Evolutionary conservation across 495 filamentous ascomycete species (phyloP), one percentile per base, ranked within the genome.

Genomic region (Hypoxylon fuscum): DNA sequence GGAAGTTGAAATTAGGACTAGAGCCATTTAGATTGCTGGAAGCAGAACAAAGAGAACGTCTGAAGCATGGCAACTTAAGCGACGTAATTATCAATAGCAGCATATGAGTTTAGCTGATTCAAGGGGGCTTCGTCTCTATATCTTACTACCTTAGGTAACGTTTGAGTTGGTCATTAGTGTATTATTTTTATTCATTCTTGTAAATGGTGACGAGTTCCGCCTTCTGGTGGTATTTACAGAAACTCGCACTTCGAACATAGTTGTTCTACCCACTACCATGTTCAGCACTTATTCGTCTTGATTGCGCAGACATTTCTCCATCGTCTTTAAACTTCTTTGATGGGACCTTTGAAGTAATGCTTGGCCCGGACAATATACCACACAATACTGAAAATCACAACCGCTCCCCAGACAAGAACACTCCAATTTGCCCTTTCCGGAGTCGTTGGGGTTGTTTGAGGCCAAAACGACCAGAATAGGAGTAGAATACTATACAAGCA

Each of bases 381-480:
- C 0, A 73, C 37, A 8, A 82, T 31, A 25, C 73, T 77, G 48
- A 84, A 79, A 2, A 83, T 9, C 2, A 81, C 63, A 0, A 78
- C 71, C 0, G 65, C 69, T 0, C 76, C 68, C 14, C 77, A 78
- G 1, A 78, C 71, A 4, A 83, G 71, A n/a, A 79, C 67, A 50
- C 77, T 80, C 52, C 72, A 84, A 51, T 84, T 85, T 71, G 80
- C 77, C 0, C 67, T 76, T 4, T 70, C 59, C 2, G 71, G 62
- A 1, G 59, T 70, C 0, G 81, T 73, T 3, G 64, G 22, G 23
- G 62, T 64, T 1, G 65, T 64, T 5, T 73, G 63, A 0, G 81
- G 82, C 74, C 76, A 85, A 65, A 82, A 83, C 49, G 74, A 81
- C 61, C 82, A 80, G 68, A 85, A 82, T n/a, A 79, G 62, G 3